Evolutionary conservation across 208 protist genomes (phyloP).

Genomic region (Kentomonas sorsogonicus): DNA sequence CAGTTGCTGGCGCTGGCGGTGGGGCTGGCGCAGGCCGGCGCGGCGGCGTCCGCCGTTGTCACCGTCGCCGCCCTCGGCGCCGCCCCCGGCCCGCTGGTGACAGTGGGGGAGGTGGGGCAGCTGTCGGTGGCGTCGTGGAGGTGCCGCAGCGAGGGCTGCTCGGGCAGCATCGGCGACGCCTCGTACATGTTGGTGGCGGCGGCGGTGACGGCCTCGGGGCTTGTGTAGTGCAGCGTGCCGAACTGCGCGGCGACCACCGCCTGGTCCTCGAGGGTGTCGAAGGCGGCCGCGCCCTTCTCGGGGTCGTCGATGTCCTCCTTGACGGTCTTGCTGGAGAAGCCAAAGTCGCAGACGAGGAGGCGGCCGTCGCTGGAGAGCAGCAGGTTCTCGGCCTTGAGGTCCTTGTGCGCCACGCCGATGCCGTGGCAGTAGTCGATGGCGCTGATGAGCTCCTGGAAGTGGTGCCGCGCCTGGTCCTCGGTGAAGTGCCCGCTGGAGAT

Average conservation of each 20-base stretch:
- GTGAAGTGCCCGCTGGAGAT: slow-evolving; percentile 72
- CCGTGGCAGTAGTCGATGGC: slow-evolving; percentile 93
- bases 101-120: not conserved
- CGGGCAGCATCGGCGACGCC: not conserved
- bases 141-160: not conserved
- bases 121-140: slow-evolving; percentile 1
- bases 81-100: not conserved
- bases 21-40: not conserved
- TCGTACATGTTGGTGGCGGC: slow-evolving; percentile 12
- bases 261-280: slow-evolving; percentile 24
- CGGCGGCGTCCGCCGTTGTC: not conserved
- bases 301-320: slow-evolving; percentile 52
- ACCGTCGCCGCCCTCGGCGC: not conserved
- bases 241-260: slow-evolving; percentile 27
- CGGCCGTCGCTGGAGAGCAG: slow-evolving; percentile 62
- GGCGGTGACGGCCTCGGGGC: slow-evolving; percentile 63
- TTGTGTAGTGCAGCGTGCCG: slow-evolving; percentile 85
- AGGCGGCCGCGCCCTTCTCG: slow-evolving; percentile 33
- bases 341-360: slow-evolving; percentile 88
- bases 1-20: slow-evolving; percentile 12
- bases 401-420: slow-evolving; percentile 79
- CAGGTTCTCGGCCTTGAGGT: slow-evolving; percentile 91
- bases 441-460: slow-evolving; percentile 93
- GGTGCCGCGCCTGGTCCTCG: slow-evolving; percentile 80
- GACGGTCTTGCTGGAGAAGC: slow-evolving; percentile 65